These are phyloP conservation scores for Epichloe brachyelytri DNA, from an alignment of 2,329 filamentous ascomycete species.

Conservation along the genomic window DNA sequence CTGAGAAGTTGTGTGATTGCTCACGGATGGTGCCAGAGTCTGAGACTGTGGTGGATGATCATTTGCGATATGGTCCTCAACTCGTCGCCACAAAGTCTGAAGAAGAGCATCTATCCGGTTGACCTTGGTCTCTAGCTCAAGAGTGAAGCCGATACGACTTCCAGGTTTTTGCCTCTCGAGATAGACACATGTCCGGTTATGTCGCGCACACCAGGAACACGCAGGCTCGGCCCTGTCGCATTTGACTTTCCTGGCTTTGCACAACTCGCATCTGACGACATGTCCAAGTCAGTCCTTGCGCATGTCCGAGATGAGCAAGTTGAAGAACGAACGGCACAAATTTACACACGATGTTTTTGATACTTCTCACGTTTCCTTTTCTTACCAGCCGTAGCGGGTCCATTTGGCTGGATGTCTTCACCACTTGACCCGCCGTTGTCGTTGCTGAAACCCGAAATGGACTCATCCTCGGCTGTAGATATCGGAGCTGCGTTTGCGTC, in stretches of 20 bases:
- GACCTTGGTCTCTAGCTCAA: constrained; percentile 44
- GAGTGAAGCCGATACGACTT: constrained; percentile 46
- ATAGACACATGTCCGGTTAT: constrained; percentile 54
- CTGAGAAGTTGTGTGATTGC: constrained; percentile 21
- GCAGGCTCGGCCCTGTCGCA: constrained; percentile 42
- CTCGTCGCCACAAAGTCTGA: constrained; percentile 28
- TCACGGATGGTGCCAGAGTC: constrained; percentile 21
- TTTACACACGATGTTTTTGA: constrained; percentile 28
- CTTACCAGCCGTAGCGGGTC: constrained; percentile 15
- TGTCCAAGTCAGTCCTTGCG: background rate
- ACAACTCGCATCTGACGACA: constrained; percentile 26
- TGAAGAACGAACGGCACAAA: background rate
- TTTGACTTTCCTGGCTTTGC: constrained; percentile 32
- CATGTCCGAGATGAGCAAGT: background rate
- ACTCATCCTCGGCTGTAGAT: constrained; percentile 23
- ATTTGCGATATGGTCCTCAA: constrained; percentile 28
- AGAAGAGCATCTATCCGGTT: constrained; percentile 37
- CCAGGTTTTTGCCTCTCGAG: constrained; percentile 60
- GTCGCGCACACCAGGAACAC: constrained; percentile 61
- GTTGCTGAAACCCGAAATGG: constrained; percentile 22
- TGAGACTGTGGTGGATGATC: constrained; percentile 16
- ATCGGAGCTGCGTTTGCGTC: constrained; percentile 9
- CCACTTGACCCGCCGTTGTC: constrained; percentile 24
- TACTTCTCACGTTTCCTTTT: constrained; percentile 28
- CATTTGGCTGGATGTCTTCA: constrained; percentile 20